phyloP scores from a whole-genome alignment of 2,329 filamentous ascomycete genomes.

The Fusarium stilboides region DNA sequence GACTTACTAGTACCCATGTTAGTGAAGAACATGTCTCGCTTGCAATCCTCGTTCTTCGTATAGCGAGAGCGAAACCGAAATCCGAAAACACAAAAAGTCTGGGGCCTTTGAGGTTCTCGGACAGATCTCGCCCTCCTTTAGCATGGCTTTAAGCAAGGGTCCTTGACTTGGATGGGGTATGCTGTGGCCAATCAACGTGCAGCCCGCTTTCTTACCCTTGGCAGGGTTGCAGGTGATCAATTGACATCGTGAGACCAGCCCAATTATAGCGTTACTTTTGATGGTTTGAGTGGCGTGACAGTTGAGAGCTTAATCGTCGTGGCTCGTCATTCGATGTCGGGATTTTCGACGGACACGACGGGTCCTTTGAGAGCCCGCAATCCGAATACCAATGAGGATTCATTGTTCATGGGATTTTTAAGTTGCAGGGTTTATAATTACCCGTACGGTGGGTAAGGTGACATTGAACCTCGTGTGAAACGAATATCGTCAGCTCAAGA shows the following conservation, averaged over 20 bases:
- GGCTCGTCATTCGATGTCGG: background rate
- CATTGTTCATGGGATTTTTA: background rate
- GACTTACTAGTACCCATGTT: background rate
- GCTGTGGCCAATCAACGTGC: constrained; percentile 7
- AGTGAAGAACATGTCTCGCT: background rate
- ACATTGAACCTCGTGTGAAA: background rate
- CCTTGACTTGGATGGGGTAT: background rate
- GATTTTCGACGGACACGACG: background rate
- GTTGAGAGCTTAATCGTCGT: constrained; percentile 13
- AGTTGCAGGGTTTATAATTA: background rate
- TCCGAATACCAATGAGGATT: background rate
- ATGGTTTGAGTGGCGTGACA: constrained; percentile 14
- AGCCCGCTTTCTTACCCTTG: constrained; percentile 22
- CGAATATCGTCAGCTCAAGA: too few relatives aligned
- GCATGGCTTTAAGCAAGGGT: background rate
- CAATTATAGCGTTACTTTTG: constrained; percentile 4
- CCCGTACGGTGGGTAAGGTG: background rate
- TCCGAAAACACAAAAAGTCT: constrained; percentile 26
- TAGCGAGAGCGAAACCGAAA: constrained; percentile 39
- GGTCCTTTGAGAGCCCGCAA: background rate
- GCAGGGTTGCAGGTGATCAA: constrained; percentile 20
- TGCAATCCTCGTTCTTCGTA: background rate
- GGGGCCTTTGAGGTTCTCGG: constrained; percentile 42
- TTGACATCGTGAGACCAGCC: constrained; percentile 12
- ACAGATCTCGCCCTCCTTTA: constrained; percentile 35